Evolutionary conservation across 2,329 filamentous ascomycete genomes (phyloP), one percentile per base, ranked within the genome.

Genomic region (Gliomastix tumulicola): DNA sequence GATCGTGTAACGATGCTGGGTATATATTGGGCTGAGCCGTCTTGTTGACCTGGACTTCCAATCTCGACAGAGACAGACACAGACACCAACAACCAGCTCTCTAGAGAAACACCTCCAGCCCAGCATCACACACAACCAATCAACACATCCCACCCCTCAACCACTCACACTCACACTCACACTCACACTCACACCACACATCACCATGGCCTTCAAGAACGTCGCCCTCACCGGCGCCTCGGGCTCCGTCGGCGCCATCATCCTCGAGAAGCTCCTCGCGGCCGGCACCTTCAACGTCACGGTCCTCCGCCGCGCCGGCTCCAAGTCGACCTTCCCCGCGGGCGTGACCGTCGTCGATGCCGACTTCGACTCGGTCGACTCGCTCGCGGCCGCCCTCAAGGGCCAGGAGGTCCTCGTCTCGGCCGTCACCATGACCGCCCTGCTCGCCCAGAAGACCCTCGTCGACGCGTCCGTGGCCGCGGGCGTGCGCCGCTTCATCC

Each of bases 401-500:
- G 74, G 68, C 36, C 68, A 78, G 39, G 76, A 82, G 42, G 77
- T 70, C 1, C 61, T 81, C 15, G 51, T 82, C 20, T 54, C 55
- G 2, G 47, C 53, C 5, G 20, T 59, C 30, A 47, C 43, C 10
- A 48, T 50, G 16, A 60, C 62, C 3, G 58, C 66, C 2, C 55
- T 76, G 28, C 57, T 58, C 17, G 39, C 38, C 7, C 57, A 60
- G 36, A 25, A 36, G 8, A 50, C 66, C 10, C 58, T 82, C 32
- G 64, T 82, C 31, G 69, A 81, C 21, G 79, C 77, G 1, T 69
- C 76, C 21, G 59, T 76, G 20, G 66, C 66, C 5, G 75, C 76
- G 4, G 76, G 77, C 6, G 75, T 83, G 1, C 65, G 76, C 49
- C 68, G 76, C 11, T 78, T 81, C 58, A 55, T 83, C 21, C 76